Conservation (phyloP, 2,329 filamentous ascomycete species). For the Neofusicoccum ribis region DNA sequence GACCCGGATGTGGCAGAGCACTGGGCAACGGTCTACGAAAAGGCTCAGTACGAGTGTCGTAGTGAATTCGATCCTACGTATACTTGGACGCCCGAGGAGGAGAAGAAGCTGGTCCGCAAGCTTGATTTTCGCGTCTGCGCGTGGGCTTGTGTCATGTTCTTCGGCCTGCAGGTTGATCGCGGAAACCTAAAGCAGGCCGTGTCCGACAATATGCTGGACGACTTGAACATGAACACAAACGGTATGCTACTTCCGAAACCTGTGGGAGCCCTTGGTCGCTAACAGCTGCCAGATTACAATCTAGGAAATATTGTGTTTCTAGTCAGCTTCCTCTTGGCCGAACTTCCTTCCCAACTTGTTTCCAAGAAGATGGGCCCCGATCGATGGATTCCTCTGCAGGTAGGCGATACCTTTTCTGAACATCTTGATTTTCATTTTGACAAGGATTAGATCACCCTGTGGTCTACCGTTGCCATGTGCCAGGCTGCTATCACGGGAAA, state of each 20-base stretch:
- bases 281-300: slow-evolving; percentile 20
- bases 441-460: slow-evolving; percentile 29
- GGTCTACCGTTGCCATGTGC: slow-evolving; percentile 37
- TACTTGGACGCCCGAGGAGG: slow-evolving; percentile 51
- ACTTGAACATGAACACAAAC: slow-evolving; percentile 33
- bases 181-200: slow-evolving; percentile 49
- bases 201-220: slow-evolving; percentile 40
- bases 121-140: slow-evolving; percentile 31
- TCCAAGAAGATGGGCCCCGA: slow-evolving; percentile 55
- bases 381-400: slow-evolving; percentile 39
- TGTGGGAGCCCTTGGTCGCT: background rate
- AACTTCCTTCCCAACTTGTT: slow-evolving; percentile 52
- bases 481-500: slow-evolving; percentile 38
- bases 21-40: slow-evolving; percentile 31
- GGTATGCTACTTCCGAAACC: background rate
- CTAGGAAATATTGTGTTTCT: slow-evolving; percentile 28
- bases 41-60: slow-evolving; percentile 34
- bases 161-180: slow-evolving; percentile 48
- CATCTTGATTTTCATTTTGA: background rate
- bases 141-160: slow-evolving; percentile 52
- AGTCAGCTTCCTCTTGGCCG: slow-evolving; percentile 49
- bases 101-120: slow-evolving; percentile 48
- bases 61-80: slow-evolving; percentile 52
- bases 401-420: too few species aligned
- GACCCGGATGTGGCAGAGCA: slow-evolving; percentile 29